These are phyloP conservation scores for Saturnispora bothae DNA, from an alignment of 805 yeast species.

Conservation along the genomic window DNA sequence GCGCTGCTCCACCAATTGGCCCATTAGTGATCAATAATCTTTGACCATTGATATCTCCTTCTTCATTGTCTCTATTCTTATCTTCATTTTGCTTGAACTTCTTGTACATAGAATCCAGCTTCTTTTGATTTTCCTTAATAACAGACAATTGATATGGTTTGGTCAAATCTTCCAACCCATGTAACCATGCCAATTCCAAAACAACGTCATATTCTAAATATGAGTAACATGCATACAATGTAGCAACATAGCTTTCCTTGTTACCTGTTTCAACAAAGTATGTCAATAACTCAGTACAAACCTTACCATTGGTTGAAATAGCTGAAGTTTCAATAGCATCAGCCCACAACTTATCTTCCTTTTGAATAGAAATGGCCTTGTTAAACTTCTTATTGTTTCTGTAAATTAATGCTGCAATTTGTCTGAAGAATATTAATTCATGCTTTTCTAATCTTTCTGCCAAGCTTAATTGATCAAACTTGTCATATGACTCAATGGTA, in stretches of 20 bases:
- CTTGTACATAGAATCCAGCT: constrained; percentile 51
- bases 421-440: constrained; percentile 84
- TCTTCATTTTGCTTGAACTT: constrained; percentile 65
- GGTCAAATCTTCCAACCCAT: constrained; percentile 69
- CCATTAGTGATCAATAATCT: constrained; percentile 81
- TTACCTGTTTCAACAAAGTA: constrained; percentile 96
- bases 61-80: constrained; percentile 39
- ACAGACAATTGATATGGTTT: constrained; percentile 88
- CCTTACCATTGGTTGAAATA: constrained; percentile 61
- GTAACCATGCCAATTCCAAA: constrained; percentile 84
- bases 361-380: constrained; percentile 79
- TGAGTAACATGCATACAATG: constrained; percentile 77
- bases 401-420: constrained; percentile 88
- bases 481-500: constrained; percentile 80
- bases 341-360: constrained; percentile 88
- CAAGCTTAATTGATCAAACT: constrained; percentile 84
- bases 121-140: constrained; percentile 66
- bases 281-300: constrained; percentile 78
- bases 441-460: constrained; percentile 92
- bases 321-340: constrained; percentile 92
- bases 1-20: constrained; percentile 21
- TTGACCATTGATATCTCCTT: constrained; percentile 43
- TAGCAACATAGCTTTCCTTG: constrained; percentile 88
- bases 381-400: constrained; percentile 89
- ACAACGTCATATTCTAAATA: constrained; percentile 74